These are phyloP conservation scores for Coleophoma eucalyptorum DNA, from an alignment of 2,329 filamentous ascomycete species.

Conservation along the genomic window DNA sequence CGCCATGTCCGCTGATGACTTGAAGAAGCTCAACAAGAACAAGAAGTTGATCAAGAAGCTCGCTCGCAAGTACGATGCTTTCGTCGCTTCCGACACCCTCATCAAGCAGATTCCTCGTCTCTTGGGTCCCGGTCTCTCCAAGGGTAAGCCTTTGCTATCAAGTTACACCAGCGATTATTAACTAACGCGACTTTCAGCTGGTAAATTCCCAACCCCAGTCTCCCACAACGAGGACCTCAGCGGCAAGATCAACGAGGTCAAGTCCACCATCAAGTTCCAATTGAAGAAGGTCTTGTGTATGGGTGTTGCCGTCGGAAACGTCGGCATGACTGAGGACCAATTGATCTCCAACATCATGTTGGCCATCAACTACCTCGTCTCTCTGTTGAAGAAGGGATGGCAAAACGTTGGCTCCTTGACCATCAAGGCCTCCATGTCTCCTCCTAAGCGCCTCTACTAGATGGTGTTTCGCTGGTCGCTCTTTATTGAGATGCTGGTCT, in stretches of 20 bases:
- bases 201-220: slow-evolving; percentile 99
- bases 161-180: neutral
- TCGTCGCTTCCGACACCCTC: slow-evolving; percentile 92
- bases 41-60: slow-evolving; percentile 99
- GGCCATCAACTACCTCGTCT: slow-evolving; percentile 99
- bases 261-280: slow-evolving; percentile 99
- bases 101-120: slow-evolving; percentile 99
- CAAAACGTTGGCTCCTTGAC: slow-evolving; percentile 99
- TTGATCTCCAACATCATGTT: slow-evolving; percentile 98
- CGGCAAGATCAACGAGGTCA: slow-evolving; percentile 98
- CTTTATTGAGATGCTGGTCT: slow-evolving; percentile 23
- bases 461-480: slow-evolving; percentile 19
- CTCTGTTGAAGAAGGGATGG: slow-evolving; percentile 99
- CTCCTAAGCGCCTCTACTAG: slow-evolving; percentile 97
- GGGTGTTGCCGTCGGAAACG: slow-evolving; percentile 98
- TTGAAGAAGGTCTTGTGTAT: slow-evolving; percentile 99
- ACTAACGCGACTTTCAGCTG: slow-evolving; percentile 56
- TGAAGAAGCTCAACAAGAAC: slow-evolving; percentile 99
- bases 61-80: slow-evolving; percentile 99
- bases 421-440: slow-evolving; percentile 99
- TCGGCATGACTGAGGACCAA: slow-evolving; percentile 95
- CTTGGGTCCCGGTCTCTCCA: slow-evolving; percentile 95
- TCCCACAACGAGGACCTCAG: slow-evolving; percentile 93
- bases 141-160: slow-evolving; percentile 55
- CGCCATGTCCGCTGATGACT: slow-evolving; percentile 95